Evolutionary conservation across 2,329 filamentous ascomycete genomes (phyloP), one percentile per base, ranked within the genome.

Genomic region (Neobulgaria alba): DNA sequence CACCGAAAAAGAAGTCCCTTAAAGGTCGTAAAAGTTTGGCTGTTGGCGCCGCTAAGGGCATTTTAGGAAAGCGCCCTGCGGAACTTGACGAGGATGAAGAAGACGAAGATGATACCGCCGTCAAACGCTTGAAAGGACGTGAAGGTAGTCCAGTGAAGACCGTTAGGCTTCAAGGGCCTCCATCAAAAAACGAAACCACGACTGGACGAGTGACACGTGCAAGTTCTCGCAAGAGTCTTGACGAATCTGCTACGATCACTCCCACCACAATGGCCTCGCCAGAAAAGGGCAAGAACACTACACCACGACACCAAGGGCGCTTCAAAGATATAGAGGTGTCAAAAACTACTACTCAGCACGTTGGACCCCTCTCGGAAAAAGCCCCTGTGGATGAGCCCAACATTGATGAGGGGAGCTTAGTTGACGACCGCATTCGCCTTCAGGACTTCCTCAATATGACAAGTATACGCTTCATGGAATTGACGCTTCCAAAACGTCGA

Each of bases 401-500:
- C 15, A 61, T 68, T 10, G 45, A 50, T 10, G 57, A 59, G 33
- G 52, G 58, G 17, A 60, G 58, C 16, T 43, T 52, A 19, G 55
- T 57, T 10, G 70, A 73, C 15, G 74, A 80, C 18, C 72, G 71
- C 16, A 88, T 95, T 39, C 83, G 89, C 33, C 70, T 98, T 3
- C 87, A 95, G 53, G 85, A 95, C 39, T 98, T 98, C 63, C 67
- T 98, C 33, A 86, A 93, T 48, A 80, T 95, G 78, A 95, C 90
- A 2, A 93, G 86, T 44, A 95, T 98, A 55, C 85, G 89, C 39
- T 98, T 98, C 65, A 95, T 98, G 85, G 92, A 98, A 59, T 71
- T 98, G 36, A 95, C 83, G n/a, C 95, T 90, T 0, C 95, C 89
- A 1, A 96, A 96, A 61, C 74, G 90, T 51, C 76, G 92, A 41